Conservation (phyloP, 768 basidiomycete species). For the Daedaleopsis nitida region DNA sequence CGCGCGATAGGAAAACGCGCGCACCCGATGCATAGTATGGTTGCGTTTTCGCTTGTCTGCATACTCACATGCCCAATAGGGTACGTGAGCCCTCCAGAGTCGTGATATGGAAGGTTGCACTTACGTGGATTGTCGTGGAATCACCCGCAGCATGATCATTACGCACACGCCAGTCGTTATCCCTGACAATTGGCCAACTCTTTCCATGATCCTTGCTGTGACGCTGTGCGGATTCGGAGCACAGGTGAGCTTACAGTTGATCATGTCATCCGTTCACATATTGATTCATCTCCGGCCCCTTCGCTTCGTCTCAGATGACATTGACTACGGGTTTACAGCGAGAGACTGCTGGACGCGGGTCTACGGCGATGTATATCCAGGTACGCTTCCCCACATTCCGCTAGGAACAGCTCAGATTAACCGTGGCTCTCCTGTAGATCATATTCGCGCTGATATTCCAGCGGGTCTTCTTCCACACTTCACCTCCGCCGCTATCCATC, state of each 20-base stretch:
- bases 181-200: slow-evolving; percentile 45
- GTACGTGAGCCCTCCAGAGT: slow-evolving; percentile 15
- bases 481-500: slow-evolving; percentile 59
- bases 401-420: background rate
- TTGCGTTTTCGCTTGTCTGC: slow-evolving; percentile 63
- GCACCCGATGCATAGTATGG: slow-evolving; percentile 70
- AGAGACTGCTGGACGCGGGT: slow-evolving; percentile 65
- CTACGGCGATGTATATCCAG: slow-evolving; percentile 61
- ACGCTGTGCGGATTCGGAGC: slow-evolving; percentile 54
- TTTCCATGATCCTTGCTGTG: slow-evolving; percentile 48
- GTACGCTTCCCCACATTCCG: slow-evolving; percentile 27
- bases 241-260: slow-evolving; percentile 28
- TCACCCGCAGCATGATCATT: slow-evolving; percentile 42
- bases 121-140: background rate
- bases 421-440: slow-evolving; percentile 40
- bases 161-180: slow-evolving; percentile 44
- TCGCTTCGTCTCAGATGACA: slow-evolving; percentile 45
- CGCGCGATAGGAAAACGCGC: slow-evolving; percentile 78
- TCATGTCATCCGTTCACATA: background rate
- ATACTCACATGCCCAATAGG: slow-evolving; percentile 40
- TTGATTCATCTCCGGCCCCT: background rate
- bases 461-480: slow-evolving; percentile 59
- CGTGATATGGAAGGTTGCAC: background rate
- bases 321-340: slow-evolving; percentile 64
- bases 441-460: slow-evolving; percentile 69